Percentiles rank a stretch among this genome's conserved stretches.
phyloP scores from a whole-genome alignment of 176 grass and related monocot genomes.

The Avena sativa region DNA sequence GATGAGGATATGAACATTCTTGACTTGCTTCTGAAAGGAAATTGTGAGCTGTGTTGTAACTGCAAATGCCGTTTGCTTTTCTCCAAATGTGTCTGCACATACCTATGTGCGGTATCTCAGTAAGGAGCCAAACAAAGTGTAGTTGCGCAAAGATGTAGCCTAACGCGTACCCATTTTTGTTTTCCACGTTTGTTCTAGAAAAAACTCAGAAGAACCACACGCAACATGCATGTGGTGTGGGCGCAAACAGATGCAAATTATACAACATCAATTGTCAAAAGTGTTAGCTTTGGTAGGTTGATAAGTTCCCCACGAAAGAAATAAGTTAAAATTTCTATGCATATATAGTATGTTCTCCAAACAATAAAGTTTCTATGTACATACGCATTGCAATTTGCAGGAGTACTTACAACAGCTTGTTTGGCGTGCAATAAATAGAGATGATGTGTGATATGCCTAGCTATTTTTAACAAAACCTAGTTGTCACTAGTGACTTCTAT shows the following conservation, averaged over 20 bases:
- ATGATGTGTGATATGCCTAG: neutral
- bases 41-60: neutral
- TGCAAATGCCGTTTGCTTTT: neutral
- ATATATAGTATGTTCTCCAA: neutral
- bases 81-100: neutral
- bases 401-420: neutral
- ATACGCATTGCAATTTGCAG: neutral
- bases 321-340: neutral
- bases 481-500: neutral
- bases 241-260: neutral
- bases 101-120: constrained; percentile 1
- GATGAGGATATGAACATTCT: neutral
- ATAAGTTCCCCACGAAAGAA: neutral
- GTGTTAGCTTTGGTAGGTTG: neutral
- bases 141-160: neutral
- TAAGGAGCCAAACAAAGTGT: neutral
- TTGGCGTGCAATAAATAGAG: neutral
- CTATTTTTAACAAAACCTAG: neutral
- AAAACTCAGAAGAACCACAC: neutral
- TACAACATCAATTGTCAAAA: neutral
- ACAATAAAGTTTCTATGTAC: neutral
- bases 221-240: neutral
- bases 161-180: neutral
- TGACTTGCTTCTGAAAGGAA: neutral
- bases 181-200: neutral